Percentiles rank a stretch among this genome's conserved stretches.
Conservation (phyloP, 306 rosid genomes). For the Vigna unguiculata region DNA sequence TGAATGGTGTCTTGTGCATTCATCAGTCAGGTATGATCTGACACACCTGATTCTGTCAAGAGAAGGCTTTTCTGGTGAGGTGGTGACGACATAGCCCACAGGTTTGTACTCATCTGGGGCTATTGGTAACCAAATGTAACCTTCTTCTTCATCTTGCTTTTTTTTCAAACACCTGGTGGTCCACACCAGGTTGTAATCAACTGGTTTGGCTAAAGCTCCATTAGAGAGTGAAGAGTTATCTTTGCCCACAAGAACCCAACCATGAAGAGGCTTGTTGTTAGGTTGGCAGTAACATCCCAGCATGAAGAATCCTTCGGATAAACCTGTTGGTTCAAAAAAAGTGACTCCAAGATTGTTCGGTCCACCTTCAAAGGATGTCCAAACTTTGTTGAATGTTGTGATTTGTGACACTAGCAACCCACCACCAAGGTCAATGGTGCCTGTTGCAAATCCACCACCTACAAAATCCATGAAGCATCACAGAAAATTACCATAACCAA, state of each 20-base stretch:
- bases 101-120: conserved; percentile 72
- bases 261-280: conserved; percentile 68
- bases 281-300: conserved; percentile 71
- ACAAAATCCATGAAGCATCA: not conserved
- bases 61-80: conserved; percentile 64
- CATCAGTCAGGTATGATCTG: conserved; percentile 62
- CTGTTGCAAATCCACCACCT: conserved; percentile 71
- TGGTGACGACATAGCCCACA: conserved; percentile 67
- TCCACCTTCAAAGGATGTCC: conserved; percentile 75
- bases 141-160: conserved; percentile 58
- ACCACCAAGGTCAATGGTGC: conserved; percentile 75
- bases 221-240: conserved; percentile 36
- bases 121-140: conserved; percentile 74
- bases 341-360: conserved; percentile 68
- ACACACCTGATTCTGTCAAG: conserved; percentile 68
- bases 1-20: conserved; percentile 50
- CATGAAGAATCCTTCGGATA: conserved; percentile 67
- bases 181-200: conserved; percentile 70
- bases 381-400: conserved; percentile 61
- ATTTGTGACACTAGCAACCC: conserved; percentile 61
- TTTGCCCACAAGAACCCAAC: conserved; percentile 72
- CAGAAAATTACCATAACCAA: not conserved
- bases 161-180: conserved; percentile 52
- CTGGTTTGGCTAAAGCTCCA: conserved; percentile 55
- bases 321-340: conserved; percentile 69